Percentiles rank a stretch among this genome's conserved stretches.
phyloP scores from a whole-genome alignment of 768 basidiomycete genomes.

The Phlegmacium glaucopus region DNA sequence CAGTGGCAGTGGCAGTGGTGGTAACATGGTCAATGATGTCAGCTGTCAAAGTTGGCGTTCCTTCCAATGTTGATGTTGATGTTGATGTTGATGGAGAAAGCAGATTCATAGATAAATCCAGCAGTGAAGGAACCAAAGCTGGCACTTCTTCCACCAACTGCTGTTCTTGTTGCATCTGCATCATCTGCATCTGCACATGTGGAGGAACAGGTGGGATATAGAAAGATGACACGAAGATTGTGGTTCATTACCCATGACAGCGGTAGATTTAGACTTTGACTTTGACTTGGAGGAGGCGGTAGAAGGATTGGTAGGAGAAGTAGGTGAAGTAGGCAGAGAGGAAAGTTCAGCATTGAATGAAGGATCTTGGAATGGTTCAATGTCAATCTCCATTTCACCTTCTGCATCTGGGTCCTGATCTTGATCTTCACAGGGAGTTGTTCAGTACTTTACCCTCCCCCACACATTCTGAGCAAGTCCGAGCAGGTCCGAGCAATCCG shows the following conservation, averaged over 20 bases:
- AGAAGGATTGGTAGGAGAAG: slow-evolving; percentile 3
- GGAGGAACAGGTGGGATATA: slow-evolving; percentile 22
- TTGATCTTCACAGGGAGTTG: too few species aligned
- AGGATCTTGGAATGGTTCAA: slow-evolving; percentile 33
- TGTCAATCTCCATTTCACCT: slow-evolving; percentile 31
- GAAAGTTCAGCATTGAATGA: slow-evolving; percentile 36
- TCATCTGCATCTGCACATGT: slow-evolving; percentile 1
- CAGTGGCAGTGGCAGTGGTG: background rate
- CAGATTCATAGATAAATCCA: background rate
- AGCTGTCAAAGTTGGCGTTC: too few species aligned
- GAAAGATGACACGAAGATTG: slow-evolving; percentile 19
- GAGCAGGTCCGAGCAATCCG: too few species aligned
- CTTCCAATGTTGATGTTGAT: background rate
- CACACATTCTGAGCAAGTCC: too few species aligned
- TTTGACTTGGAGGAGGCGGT: slow-evolving; percentile 6
- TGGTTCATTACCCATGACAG: background rate
- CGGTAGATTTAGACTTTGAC: background rate
- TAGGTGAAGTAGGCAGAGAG: slow-evolving; percentile 15
- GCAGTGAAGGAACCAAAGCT: too few species aligned
- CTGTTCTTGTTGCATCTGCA: slow-evolving; percentile 1
- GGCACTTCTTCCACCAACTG: background rate
- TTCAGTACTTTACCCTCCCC: too few species aligned
- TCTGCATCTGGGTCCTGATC: slow-evolving; percentile 23
- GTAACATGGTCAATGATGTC: background rate
- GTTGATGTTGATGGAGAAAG: background rate